Evolutionary conservation across 768 basidiomycete genomes (phyloP).

Genomic region (Pisolithus marmoratus): DNA sequence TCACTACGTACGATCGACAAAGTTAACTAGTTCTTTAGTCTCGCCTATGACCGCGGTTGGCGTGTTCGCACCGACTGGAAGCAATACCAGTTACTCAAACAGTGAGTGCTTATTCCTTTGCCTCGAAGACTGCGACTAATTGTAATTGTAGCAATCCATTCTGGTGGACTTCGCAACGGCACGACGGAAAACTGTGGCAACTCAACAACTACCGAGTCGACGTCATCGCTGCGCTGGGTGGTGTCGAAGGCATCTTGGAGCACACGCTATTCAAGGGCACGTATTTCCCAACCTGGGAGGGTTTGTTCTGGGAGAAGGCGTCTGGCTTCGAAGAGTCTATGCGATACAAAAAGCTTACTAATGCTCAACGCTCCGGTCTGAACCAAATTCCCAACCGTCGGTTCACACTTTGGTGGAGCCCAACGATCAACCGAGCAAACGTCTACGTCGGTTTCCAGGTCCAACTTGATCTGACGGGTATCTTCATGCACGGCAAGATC

Average conservation of each 20-base stretch:
- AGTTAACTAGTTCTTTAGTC: conserved; percentile 31
- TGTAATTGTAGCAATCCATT: conserved; percentile 74
- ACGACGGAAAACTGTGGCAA: conserved; percentile 95
- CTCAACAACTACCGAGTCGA: conserved; percentile 98
- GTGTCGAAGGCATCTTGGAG: conserved; percentile 94
- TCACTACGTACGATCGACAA: background rate
- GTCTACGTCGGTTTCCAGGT: conserved; percentile 99
- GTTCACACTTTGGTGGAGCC: conserved; percentile 99
- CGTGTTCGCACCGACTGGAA: conserved; percentile 98
- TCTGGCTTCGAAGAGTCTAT: conserved; percentile 96
- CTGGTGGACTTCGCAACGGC: conserved; percentile 99
- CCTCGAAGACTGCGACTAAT: conserved; percentile 7
- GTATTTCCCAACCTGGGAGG: conserved; percentile 97
- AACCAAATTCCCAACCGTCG: conserved; percentile 98
- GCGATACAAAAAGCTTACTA: conserved; percentile 95
- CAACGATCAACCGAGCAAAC: conserved; percentile 98
- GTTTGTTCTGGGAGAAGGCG: conserved; percentile 98
- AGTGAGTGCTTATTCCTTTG: conserved; percentile 42
- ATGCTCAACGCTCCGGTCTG: conserved; percentile 96
- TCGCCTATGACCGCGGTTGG: conserved; percentile 99
- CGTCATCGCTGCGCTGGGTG: conserved; percentile 95
- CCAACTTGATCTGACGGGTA: conserved; percentile 94
- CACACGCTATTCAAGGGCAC: conserved; percentile 98
- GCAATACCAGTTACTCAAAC: conserved; percentile 89
- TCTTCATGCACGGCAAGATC: conserved; percentile 99